Evolutionary conservation across 176 grass and related monocot species (phyloP), one percentile per base, ranked within the genome.

Genomic region (Calamus simplicifolius): DNA sequence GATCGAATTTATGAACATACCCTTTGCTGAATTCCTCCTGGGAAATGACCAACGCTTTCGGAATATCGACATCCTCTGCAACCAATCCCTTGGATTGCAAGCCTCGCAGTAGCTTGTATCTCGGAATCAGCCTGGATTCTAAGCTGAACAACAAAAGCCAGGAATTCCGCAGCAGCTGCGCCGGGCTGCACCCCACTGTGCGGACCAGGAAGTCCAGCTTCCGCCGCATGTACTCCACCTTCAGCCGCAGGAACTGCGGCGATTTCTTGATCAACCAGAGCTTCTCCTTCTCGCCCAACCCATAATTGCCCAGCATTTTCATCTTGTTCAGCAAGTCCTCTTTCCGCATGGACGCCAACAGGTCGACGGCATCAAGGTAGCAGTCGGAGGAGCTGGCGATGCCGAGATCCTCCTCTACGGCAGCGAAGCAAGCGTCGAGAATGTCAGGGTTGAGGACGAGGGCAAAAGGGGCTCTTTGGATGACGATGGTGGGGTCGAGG

Each of bases 171-270:
- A 50, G 43, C 3, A 64, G 30, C 21, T 16, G n/a, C 61, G 19
- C 8, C 49, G 14, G 21, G 21, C 17, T 63, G n/a, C 16, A 50
- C 6, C 61, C 18, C 18, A 63, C 30, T 5, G 61, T 63, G 43
- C 61, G 5, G 1, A 50, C 8, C 30, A 63, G 16, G 43, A 64
- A 64, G 49, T 64, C 62, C 43, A 64, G 62, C 48, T 51, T 64
- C 48, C 25, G 49, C 13, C 35, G 48, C 0, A 50, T 51, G 43
- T 64, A 19, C 35, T 64, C 62, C 4, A 25, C 18, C 21, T 23
- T 23, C 21, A 23, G 21, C 21, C 21, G 21, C 21, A 23, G 21
- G 21, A 23, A 23, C 21, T 23, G 21, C 21, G 21, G 21, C 21
- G 21, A 23, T 23, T 1, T 23, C 21, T 23, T 23, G 21, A 23